Percentiles rank a stretch among this genome's conserved stretches.
These are phyloP conservation scores for Amanita pseudoporphyria DNA, from an alignment of 768 basidiomycete species.

Conservation along the genomic window DNA sequence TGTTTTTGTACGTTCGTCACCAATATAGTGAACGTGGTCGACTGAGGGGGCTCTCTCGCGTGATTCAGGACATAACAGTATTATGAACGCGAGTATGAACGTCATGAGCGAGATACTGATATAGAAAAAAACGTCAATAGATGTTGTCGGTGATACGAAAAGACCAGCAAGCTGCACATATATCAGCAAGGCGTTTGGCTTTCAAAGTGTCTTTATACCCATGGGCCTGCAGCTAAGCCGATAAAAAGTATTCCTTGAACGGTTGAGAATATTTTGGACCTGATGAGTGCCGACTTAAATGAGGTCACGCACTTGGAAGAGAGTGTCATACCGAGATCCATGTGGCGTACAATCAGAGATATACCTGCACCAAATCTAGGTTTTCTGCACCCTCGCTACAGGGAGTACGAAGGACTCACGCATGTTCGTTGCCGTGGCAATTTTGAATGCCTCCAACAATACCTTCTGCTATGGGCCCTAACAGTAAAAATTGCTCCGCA, in stretches of 20 bases:
- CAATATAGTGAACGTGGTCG: slow-evolving; percentile 11
- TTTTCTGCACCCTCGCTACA: background rate
- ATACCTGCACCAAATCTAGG: slow-evolving; percentile 35
- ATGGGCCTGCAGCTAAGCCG: slow-evolving; percentile 73
- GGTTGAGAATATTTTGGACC: slow-evolving; percentile 47
- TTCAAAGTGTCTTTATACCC: slow-evolving; percentile 31
- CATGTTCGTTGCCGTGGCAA: slow-evolving; percentile 57
- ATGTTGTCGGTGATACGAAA: slow-evolving; percentile 51
- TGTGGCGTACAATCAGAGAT: slow-evolving; percentile 42
- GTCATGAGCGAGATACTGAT: slow-evolving; percentile 30
- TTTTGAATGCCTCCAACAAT: slow-evolving; percentile 61
- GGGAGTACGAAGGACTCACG: slow-evolving; percentile 32
- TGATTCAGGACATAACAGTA: slow-evolving; percentile 48
- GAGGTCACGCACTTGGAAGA: background rate
- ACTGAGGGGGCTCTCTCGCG: slow-evolving; percentile 20
- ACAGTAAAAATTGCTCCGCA: slow-evolving; percentile 63
- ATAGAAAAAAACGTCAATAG: slow-evolving; percentile 40
- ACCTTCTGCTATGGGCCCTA: slow-evolving; percentile 76
- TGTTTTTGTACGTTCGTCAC: slow-evolving; percentile 19
- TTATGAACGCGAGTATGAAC: slow-evolving; percentile 27
- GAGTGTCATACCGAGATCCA: slow-evolving; percentile 30
- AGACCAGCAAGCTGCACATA: slow-evolving; percentile 32
- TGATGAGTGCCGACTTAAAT: slow-evolving; percentile 9
- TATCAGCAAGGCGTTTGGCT: slow-evolving; percentile 13
- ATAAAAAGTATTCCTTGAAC: slow-evolving; percentile 70